Base-by-base conservation (phyloP, 2,329 filamentous ascomycete genomes). In the Alternaria brassicicola region DNA sequence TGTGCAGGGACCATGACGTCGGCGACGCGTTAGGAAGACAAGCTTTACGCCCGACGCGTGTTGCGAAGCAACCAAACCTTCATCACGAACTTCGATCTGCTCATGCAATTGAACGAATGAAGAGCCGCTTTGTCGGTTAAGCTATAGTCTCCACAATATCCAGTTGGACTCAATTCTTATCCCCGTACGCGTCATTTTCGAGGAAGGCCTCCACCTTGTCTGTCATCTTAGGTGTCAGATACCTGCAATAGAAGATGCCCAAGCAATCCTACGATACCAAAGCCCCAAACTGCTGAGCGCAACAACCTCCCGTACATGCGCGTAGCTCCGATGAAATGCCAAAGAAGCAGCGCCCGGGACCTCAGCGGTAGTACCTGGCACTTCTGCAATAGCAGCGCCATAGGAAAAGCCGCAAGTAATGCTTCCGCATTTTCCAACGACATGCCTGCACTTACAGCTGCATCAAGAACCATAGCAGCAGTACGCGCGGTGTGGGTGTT, bases 401-500 rank as follows among this genome's bases (percentile, higher is more conserved):
- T 57, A 17, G 67, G 67, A 26, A 72, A 58, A 10, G 69, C 68
- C 17, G 62, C 66, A 25, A 72, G 61, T 17, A 70, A 49, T 21
- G 59, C 57, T 28, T 64, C 55, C 10, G 68, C 68, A 35, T 66
- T 69, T 26, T 66, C 65, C 9, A 64, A 13, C 19, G 57, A 60
- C 53, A 69, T 65, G 2, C 69, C 69, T 4, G 65, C 68, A 2
- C 56, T 54, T 1, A 71, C 54, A 8, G 67, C 70, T 6, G 71
- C 70, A 6, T 55, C 38, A 1, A 64, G 61, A 4, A 74, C 58
- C 8, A 64, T 64, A 17, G 49, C 47, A 13, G 62, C 68, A 36
- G 55, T 59, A 5, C 59, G 62, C 39, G 53, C 33, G 15, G 53
- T 60, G 51, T 67, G 67, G 5, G 65, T 64, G 52, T 80, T 82